These are phyloP conservation scores for Plantago elongata DNA, from an alignment of 257 asterid genomes.

Conservation along the genomic window DNA sequence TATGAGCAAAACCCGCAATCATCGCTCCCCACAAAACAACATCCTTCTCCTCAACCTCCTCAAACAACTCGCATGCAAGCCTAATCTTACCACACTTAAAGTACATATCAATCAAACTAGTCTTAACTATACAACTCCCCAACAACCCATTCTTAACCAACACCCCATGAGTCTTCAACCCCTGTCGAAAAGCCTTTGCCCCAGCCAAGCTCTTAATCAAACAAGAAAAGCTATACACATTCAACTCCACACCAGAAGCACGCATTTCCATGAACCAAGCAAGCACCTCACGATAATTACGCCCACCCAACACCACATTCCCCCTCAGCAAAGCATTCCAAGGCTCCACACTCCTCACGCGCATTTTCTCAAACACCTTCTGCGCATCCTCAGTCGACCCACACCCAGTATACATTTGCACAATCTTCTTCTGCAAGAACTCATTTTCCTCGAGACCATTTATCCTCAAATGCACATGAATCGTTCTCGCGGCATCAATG, in stretches of 20 bases:
- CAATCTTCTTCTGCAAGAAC: slow-evolving; percentile 68
- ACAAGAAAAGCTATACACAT: slow-evolving; percentile 80
- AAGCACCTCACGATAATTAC: slow-evolving; percentile 42
- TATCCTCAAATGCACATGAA: slow-evolving; percentile 60
- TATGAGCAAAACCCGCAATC: slow-evolving; percentile 92
- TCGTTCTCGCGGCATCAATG: slow-evolving; percentile 44
- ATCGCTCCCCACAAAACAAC: slow-evolving; percentile 85
- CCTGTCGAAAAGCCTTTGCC: slow-evolving; percentile 59
- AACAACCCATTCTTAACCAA: slow-evolving; percentile 73
- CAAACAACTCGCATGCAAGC: slow-evolving; percentile 54
- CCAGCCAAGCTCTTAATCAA: slow-evolving; percentile 89
- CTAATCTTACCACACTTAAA: slow-evolving; percentile 85
- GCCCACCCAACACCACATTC: slow-evolving; percentile 62
- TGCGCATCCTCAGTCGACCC: slow-evolving; percentile 74
- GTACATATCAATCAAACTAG: slow-evolving; percentile 87
- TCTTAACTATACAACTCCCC: slow-evolving; percentile 44
- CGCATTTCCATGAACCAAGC: slow-evolving; percentile 64
- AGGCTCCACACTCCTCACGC: slow-evolving; percentile 57
- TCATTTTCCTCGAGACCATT: slow-evolving; percentile 70
- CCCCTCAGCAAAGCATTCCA: slow-evolving; percentile 98
- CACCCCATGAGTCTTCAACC: slow-evolving; percentile 69
- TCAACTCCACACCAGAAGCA: slow-evolving; percentile 61
- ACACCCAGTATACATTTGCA: slow-evolving; percentile 58
- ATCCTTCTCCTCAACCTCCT: slow-evolving; percentile 68
- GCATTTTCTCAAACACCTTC: slow-evolving; percentile 59